Conservation (phyloP, 768 basidiomycete species). For the Termitomyces sp. region DNA sequence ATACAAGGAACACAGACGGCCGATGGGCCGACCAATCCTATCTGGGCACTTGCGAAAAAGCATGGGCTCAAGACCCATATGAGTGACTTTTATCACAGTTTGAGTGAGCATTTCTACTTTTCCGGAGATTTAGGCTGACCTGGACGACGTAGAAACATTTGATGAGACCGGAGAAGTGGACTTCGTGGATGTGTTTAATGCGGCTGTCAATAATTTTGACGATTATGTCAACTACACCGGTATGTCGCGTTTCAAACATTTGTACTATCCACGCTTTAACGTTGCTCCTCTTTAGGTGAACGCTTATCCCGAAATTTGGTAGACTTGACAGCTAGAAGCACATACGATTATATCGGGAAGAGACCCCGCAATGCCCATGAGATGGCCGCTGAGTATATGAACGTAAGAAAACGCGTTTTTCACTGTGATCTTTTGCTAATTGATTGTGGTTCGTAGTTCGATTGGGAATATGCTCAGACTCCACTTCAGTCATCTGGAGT, state of each 20-base stretch:
- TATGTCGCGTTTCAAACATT: background rate
- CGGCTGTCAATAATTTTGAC: background rate
- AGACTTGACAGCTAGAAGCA: slow-evolving; percentile 47
- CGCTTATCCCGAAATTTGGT: slow-evolving; percentile 39
- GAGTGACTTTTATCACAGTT: background rate
- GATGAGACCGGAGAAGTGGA: too few relatives aligned
- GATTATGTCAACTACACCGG: background rate
- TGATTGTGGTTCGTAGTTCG: slow-evolving; percentile 20
- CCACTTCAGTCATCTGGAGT: too few relatives aligned
- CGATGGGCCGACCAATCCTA: background rate
- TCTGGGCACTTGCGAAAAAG: background rate
- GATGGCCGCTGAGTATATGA: too few relatives aligned
- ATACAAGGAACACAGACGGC: background rate
- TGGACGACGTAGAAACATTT: too few relatives aligned
- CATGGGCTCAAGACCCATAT: background rate
- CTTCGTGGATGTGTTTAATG: too few relatives aligned
- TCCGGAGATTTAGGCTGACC: too few relatives aligned
- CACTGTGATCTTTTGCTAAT: too few relatives aligned
- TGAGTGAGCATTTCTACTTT: too few relatives aligned
- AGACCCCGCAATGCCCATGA: slow-evolving; percentile 17
- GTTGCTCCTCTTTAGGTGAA: slow-evolving; percentile 26
- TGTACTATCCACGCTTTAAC: background rate
- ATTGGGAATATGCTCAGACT: slow-evolving; percentile 36
- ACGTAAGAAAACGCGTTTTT: background rate
- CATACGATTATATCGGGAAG: slow-evolving; percentile 46